Evolutionary conservation across 2,329 filamentous ascomycete genomes (phyloP).

Genomic region (Kalmusia sp.): DNA sequence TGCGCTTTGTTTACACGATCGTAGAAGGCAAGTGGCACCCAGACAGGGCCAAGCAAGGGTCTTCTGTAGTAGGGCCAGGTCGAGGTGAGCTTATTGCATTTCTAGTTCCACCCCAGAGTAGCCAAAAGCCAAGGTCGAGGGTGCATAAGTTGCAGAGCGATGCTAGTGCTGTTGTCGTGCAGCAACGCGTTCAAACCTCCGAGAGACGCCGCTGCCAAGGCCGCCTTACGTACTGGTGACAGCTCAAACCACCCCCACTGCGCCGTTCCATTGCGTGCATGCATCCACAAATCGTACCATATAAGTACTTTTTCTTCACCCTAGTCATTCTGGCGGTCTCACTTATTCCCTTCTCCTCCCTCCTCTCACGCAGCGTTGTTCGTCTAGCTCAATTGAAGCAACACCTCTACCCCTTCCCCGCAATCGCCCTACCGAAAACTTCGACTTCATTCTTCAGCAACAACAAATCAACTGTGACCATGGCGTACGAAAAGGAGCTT

Average conservation of each 20-base stretch:
- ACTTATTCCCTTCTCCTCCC: constrained; percentile 31
- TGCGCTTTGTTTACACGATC: constrained; percentile 34
- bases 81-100: background rate
- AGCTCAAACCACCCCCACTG: constrained; percentile 9
- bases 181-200: constrained; percentile 5
- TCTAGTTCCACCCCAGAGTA: background rate
- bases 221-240: constrained; percentile 7
- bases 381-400: constrained; percentile 39
- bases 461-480: constrained; percentile 34
- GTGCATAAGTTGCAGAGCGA: background rate
- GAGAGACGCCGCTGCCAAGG: constrained; percentile 8
- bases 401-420: constrained; percentile 37
- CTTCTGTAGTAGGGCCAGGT: background rate
- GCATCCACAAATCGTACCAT: constrained; percentile 32
- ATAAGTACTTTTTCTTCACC: constrained; percentile 38
- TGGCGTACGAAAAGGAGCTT: constrained; percentile 76
- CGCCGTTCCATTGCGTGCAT: constrained; percentile 31
- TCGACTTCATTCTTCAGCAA: constrained; percentile 16
- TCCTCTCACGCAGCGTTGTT: constrained; percentile 35
- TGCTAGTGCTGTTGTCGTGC: constrained; percentile 3
- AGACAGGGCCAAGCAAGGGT: no score
- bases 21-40: background rate
- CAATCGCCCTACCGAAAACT: constrained; percentile 18
- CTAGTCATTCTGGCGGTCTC: constrained; percentile 42
- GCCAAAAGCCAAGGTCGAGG: background rate